Evolutionary conservation across 2,329 filamentous ascomycete genomes (phyloP).

Genomic region (Xylaria sp.): DNA sequence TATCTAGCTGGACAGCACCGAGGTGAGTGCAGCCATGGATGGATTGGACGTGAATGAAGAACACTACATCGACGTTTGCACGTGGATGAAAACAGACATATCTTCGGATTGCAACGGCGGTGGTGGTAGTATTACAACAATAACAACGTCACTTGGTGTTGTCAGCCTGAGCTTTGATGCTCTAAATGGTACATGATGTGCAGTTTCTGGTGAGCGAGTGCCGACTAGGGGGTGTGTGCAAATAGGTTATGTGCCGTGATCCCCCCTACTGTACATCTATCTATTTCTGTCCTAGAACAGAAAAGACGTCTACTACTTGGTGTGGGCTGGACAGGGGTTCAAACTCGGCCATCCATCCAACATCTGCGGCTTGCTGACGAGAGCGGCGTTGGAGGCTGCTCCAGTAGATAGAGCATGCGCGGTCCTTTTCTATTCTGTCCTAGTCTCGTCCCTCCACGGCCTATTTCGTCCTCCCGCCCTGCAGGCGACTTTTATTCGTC

Average conservation of each 20-base stretch:
- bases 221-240: conserved; percentile 25
- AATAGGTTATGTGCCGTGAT: conserved; percentile 33
- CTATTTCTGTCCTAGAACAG: conserved; percentile 37
- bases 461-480: conserved; percentile 20
- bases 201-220: conserved; percentile 36
- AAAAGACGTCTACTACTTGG: conserved; percentile 19
- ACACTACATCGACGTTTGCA: conserved; percentile 32
- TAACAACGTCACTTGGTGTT: conserved; percentile 29
- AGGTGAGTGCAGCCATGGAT: conserved; percentile 24
- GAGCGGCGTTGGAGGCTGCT: conserved; percentile 37
- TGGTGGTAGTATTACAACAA: conserved; percentile 26
- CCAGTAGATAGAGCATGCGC: conserved; percentile 35
- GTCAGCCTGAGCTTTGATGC: conserved; percentile 17
- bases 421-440: conserved; percentile 38
- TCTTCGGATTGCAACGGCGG: conserved; percentile 38
- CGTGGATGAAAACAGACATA: conserved; percentile 36
- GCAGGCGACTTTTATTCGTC: conserved; percentile 29
- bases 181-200: conserved; percentile 25
- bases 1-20: conserved; percentile 6
- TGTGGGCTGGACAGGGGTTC: conserved; percentile 28
- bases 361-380: conserved; percentile 31
- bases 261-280: conserved; percentile 25
- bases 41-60: conserved; percentile 24
- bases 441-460: conserved; percentile 20
- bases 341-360: conserved; percentile 23